phyloP scores from a whole-genome alignment of 2,329 filamentous ascomycete species.

The Cercospora beticola region DNA sequence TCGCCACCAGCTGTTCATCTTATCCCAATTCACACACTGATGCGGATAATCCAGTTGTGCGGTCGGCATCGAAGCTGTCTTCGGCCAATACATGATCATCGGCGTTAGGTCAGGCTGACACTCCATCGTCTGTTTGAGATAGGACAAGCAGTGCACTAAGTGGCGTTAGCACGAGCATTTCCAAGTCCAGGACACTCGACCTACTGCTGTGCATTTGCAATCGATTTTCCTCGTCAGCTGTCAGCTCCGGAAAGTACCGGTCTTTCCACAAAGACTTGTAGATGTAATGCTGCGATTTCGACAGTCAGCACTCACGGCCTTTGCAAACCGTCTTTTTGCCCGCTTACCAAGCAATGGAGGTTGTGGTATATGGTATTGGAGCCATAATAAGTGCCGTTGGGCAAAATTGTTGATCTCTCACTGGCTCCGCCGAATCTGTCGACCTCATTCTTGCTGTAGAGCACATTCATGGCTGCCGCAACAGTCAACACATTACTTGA shows the following conservation, averaged over 20 bases:
- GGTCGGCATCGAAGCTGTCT: background rate
- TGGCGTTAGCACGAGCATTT: background rate
- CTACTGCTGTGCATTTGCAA: background rate
- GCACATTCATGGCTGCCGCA: background rate
- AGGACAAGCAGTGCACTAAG: background rate
- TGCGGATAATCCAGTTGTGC: background rate
- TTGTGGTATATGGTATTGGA: background rate
- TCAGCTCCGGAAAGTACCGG: background rate
- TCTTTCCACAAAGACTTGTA: background rate
- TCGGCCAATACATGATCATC: background rate
- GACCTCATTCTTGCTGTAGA: background rate
- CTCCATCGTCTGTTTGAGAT: background rate
- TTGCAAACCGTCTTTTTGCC: background rate
- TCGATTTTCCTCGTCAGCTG: background rate
- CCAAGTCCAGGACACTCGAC: background rate
- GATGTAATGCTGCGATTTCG: background rate
- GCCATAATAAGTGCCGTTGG: background rate
- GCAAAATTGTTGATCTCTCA: background rate
- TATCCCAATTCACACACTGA: background rate
- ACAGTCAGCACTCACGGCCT: background rate
- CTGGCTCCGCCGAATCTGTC: background rate
- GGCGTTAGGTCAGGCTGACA: background rate
- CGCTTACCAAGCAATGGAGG: background rate
- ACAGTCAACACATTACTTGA: background rate
- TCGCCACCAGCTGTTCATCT: background rate